Evolutionary conservation across 306 rosid species (phyloP), one percentile per base, ranked within the genome.

Genomic region (Morella rubra): DNA sequence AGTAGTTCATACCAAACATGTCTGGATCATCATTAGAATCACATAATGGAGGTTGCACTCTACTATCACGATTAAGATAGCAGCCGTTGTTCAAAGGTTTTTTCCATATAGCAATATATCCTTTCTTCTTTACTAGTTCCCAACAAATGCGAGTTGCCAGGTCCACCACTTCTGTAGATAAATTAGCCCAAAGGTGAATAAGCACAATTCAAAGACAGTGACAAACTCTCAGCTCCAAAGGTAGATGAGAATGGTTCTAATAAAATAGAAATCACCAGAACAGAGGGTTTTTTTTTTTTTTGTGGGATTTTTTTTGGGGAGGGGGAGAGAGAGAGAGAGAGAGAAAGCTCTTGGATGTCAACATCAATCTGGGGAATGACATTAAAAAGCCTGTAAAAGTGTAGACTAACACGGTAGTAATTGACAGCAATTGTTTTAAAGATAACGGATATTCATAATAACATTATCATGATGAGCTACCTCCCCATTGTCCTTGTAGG

Each of bases 401-500:
- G 32, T 7, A 59, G 14, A 4, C 9, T 50, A 66, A 42, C 49
- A 65, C 9, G 3, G 24, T 66, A 66, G n/a, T 66, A 40, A 40
- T 7, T 5, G 40, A 15, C n/a, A 64, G 16, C 5, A 49, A 59
- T 24, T 24, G 20, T 45, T 58, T 4, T 32, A 32, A 32, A 32
- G 27, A 37, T 13, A 62, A 37, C 10, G 64, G 27, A 61, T 62
- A 64, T 66, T 59, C 16, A 14, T 68, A 53, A 37, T 37, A 80
- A 44, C 68, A 67, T 27, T 65, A 19, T 74, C 75, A 73, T 13
- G 37, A 41, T 73, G 70, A 78, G 72, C 67, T 83, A 93, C 98
- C 98, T 93, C 85, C 85, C 98, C 98, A 90, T 82, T 93, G 92
- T 82, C 84, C 87, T 77, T 81, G 89, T 72, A 91, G 90, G 82